Conservation (phyloP, 257 asterid genomes). For the Misopates orontium region DNA sequence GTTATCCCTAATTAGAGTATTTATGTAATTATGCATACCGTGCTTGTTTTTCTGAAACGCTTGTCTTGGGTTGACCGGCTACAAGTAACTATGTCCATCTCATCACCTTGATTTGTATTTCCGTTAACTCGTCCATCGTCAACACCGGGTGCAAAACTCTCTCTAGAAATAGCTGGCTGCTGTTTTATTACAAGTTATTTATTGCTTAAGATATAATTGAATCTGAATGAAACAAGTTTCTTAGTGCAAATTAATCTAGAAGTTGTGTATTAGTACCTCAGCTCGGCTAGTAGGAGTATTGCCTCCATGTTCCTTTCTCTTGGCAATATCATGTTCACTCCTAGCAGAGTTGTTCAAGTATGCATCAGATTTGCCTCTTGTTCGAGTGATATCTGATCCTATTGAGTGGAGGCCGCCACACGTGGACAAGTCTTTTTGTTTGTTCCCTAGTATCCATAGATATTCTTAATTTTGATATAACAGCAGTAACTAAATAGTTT, state of each 20-base stretch:
- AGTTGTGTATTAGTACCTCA: slow-evolving; percentile 45
- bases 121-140: slow-evolving; percentile 46
- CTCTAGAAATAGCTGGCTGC: slow-evolving; percentile 81
- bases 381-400: slow-evolving; percentile 87
- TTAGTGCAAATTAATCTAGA: neutral
- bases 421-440: slow-evolving; percentile 67
- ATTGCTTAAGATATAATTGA: neutral
- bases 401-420: slow-evolving; percentile 91
- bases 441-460: slow-evolving; percentile 39
- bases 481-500: neutral
- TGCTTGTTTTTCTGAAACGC: slow-evolving; percentile 78
- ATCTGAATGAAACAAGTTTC: neutral
- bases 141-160: slow-evolving; percentile 68
- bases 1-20: too few relatives aligned
- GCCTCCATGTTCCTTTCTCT: slow-evolving; percentile 52
- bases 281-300: slow-evolving; percentile 76
- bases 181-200: slow-evolving; percentile 19
- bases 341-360: slow-evolving; percentile 43
- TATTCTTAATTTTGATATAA: neutral
- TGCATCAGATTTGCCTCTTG: slow-evolving; percentile 52
- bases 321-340: slow-evolving; percentile 49
- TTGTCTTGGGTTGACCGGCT: slow-evolving; percentile 71
- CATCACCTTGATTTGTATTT: slow-evolving; percentile 34
- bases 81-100: slow-evolving; percentile 41
- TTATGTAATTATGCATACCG: slow-evolving; percentile 58